Evolutionary conservation across 306 rosid genomes (phyloP).

Genomic region (Pyrus communis): DNA sequence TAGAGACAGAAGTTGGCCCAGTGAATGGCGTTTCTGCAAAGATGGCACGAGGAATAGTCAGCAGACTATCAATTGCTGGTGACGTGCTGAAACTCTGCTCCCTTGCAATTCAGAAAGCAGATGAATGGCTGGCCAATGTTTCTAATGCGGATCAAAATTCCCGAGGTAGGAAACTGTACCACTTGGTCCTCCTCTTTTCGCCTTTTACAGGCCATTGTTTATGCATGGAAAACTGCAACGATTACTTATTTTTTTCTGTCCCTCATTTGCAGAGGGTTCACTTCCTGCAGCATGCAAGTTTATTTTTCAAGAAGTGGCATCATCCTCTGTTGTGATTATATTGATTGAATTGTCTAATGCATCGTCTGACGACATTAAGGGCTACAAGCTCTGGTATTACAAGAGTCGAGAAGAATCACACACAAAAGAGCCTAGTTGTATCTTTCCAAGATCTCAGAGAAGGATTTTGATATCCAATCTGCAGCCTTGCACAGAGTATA

Average conservation of each 20-base stretch:
- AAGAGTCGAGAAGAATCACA: conserved; percentile 61
- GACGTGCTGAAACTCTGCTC: conserved; percentile 86
- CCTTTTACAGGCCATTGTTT: conserved; percentile 14
- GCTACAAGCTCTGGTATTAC: conserved; percentile 95
- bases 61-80: conserved; percentile 87
- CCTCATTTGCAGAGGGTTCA: conserved; percentile 65
- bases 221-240: conserved; percentile 7
- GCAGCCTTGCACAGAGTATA: conserved; percentile 88
- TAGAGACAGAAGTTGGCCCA: conserved; percentile 88
- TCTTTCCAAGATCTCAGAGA: conserved; percentile 77
- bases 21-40: conserved; percentile 82
- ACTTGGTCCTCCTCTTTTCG: conserved; percentile 1
- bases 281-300: conserved; percentile 99
- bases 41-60: conserved; percentile 95
- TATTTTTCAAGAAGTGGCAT: conserved; percentile 77
- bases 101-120: conserved; percentile 80
- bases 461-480: conserved; percentile 80
- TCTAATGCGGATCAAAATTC: conserved; percentile 49
- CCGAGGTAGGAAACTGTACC: conserved; percentile 51
- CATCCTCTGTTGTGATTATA: conserved; percentile 75
- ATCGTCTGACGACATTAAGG: conserved; percentile 49
- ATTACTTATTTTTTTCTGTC: conserved; percentile 18
- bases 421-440: conserved; percentile 74
- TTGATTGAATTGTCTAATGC: conserved; percentile 65
- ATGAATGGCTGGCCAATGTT: conserved; percentile 64